Conservation (phyloP, 2,329 filamentous ascomycete species). For the Colletotrichum sp. region DNA sequence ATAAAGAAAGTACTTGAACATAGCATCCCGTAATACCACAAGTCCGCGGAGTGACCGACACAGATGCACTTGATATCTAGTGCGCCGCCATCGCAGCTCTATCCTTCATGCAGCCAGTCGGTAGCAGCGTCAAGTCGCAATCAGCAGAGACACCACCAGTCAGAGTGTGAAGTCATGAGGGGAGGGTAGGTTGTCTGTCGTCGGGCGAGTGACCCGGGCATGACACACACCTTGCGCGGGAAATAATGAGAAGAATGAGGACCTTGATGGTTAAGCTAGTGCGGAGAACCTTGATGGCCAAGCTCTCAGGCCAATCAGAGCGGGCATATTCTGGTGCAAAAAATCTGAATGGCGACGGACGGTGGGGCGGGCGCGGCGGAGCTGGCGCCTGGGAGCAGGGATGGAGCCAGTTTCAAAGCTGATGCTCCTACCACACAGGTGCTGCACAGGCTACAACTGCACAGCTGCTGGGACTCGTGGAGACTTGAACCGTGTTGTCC, state of each 20-base stretch:
- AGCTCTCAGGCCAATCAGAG: neutral
- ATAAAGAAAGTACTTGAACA: neutral
- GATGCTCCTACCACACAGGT: neutral
- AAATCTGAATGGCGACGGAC: neutral
- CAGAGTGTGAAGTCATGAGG: neutral
- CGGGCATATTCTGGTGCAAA: neutral
- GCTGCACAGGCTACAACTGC: neutral
- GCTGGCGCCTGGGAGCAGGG: neutral
- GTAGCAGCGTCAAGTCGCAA: neutral
- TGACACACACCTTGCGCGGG: neutral
- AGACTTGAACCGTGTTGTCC: neutral
- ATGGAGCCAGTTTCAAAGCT: neutral
- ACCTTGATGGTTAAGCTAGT: slow-evolving; percentile 19
- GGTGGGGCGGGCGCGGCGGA: neutral
- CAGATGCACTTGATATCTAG: neutral
- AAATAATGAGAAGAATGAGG: neutral
- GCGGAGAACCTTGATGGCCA: slow-evolving; percentile 18
- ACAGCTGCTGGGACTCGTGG: neutral
- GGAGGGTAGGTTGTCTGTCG: neutral
- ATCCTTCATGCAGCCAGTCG: neutral
- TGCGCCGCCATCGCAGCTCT: neutral
- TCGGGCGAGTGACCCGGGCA: neutral
- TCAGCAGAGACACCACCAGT: neutral
- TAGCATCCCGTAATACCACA: neutral
- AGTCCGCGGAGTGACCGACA: neutral